Evolutionary conservation across 2,329 filamentous ascomycete species (phyloP).

Genomic region (Dryadomyces quercivorus): DNA sequence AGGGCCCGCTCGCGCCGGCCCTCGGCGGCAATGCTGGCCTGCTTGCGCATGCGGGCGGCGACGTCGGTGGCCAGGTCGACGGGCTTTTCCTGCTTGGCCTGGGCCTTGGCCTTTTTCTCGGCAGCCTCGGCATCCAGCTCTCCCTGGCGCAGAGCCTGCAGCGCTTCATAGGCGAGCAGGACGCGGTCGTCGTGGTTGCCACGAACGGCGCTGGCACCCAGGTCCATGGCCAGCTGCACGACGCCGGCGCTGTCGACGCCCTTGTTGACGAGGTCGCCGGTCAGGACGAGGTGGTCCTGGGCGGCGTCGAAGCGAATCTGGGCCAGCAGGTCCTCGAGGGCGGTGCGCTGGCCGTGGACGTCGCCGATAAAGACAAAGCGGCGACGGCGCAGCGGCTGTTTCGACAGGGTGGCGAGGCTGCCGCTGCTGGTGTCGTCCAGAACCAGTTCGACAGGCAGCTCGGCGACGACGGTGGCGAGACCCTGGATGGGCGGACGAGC

Average conservation of each 20-base stretch:
- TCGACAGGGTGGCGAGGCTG: conserved; percentile 9
- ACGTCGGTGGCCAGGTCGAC: not conserved
- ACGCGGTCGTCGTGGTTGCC: conserved; percentile 90
- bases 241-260: conserved; percentile 74
- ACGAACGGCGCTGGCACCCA: conserved; percentile 70
- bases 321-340: conserved; percentile 53
- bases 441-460: conserved; percentile 18
- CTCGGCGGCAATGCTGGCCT: conserved; percentile 7
- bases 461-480: conserved; percentile 16
- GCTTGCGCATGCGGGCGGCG: not conserved
- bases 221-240: conserved; percentile 58
- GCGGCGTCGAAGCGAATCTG: conserved; percentile 49
- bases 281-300: conserved; percentile 62
- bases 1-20: conserved; percentile 6
- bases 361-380: conserved; percentile 78
- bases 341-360: conserved; percentile 73
- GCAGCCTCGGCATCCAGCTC: not conserved
- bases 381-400: conserved; percentile 21
- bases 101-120: not conserved
- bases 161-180: conserved; percentile 47
- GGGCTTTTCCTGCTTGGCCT: not conserved
- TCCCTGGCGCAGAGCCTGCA: conserved; percentile 9
- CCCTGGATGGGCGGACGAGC: conserved; percentile 24
- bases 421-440: conserved; percentile 15
- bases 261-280: conserved; percentile 74